phyloP scores from a whole-genome alignment of 441 rosid genomes.

The Croton setiger region DNA sequence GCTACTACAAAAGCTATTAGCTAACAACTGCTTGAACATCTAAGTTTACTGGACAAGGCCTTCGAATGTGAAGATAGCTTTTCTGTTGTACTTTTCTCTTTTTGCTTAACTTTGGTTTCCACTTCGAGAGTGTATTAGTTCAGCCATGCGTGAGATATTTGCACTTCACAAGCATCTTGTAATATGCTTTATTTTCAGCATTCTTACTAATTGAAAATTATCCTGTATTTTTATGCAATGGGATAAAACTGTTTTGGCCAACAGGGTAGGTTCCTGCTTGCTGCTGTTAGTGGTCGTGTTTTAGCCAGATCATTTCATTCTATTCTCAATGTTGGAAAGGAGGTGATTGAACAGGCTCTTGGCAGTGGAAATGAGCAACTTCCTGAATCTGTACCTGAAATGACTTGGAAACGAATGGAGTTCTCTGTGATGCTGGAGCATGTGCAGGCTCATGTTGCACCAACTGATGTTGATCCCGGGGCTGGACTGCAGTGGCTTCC shows the following conservation, averaged over 20 bases:
- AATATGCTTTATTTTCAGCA: background rate
- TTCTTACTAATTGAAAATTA: constrained; percentile 3
- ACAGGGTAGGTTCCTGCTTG: constrained; percentile 98
- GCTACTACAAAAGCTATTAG: too few species aligned
- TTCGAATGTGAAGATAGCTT: background rate
- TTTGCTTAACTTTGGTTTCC: background rate
- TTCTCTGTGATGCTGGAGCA: constrained; percentile 95
- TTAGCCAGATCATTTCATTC: constrained; percentile 92
- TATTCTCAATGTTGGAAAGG: constrained; percentile 73
- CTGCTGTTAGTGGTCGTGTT: constrained; percentile 97
- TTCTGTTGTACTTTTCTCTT: background rate
- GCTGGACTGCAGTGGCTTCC: constrained; percentile 99
- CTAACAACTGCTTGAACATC: too few species aligned
- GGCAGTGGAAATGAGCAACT: constrained; percentile 48
- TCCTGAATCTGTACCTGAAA: constrained; percentile 78
- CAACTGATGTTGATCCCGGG: constrained; percentile 99
- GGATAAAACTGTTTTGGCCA: constrained; percentile 12
- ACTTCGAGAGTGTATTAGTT: background rate
- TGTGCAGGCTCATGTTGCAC: constrained; percentile 99
- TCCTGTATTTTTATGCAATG: constrained; percentile 13
- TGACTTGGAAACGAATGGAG: constrained; percentile 92
- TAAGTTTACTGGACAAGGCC: too few species aligned
- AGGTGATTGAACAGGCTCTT: constrained; percentile 76
- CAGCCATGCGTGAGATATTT: background rate
- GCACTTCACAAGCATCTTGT: background rate